Conservation (phyloP, 495 filamentous ascomycete genomes). For the Cetradonia linearis region DNA sequence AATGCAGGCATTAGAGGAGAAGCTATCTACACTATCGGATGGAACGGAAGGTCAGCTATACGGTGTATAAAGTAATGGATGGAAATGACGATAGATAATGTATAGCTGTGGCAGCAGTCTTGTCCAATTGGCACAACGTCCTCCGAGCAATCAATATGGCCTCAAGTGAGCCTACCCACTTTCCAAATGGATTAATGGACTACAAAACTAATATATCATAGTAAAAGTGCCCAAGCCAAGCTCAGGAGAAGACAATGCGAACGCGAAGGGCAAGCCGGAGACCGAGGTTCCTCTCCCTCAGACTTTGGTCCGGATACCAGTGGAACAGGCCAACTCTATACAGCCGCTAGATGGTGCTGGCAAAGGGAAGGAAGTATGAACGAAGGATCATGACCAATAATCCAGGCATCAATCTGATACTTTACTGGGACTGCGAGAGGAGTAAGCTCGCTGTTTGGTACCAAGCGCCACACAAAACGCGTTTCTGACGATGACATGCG, state of each 20-base stretch:
- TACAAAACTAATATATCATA: conserved; percentile 18
- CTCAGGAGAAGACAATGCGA: conserved; percentile 28
- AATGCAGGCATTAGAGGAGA: conserved; percentile 85
- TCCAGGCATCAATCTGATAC: background rate
- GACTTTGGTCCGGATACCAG: conserved; percentile 72
- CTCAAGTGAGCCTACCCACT: conserved; percentile 56
- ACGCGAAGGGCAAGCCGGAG: conserved; percentile 32
- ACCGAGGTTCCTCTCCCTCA: conserved; percentile 53
- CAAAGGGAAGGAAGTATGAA: conserved; percentile 11
- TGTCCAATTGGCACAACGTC: conserved; percentile 95
- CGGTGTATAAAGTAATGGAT: conserved; percentile 6
- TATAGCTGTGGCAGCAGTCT: conserved; percentile 77
- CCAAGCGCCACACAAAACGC: background rate
- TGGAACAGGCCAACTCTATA: conserved; percentile 34
- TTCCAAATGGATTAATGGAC: background rate
- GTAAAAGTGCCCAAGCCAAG: conserved; percentile 53
- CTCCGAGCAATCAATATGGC: conserved; percentile 90
- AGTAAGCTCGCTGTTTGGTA: background rate
- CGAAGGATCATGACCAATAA: too few species aligned
- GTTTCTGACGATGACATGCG: background rate
- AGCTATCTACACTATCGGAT: conserved; percentile 76
- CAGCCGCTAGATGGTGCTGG: conserved; percentile 7
- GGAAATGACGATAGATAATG: conserved; percentile 19
- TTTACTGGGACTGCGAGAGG: too few species aligned
- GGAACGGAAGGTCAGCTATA: conserved; percentile 70